Evolutionary conservation across 192 early-diverging fungal species (phyloP), one percentile per base, ranked within the genome.

Genomic region (Linnemannia exigua): DNA sequence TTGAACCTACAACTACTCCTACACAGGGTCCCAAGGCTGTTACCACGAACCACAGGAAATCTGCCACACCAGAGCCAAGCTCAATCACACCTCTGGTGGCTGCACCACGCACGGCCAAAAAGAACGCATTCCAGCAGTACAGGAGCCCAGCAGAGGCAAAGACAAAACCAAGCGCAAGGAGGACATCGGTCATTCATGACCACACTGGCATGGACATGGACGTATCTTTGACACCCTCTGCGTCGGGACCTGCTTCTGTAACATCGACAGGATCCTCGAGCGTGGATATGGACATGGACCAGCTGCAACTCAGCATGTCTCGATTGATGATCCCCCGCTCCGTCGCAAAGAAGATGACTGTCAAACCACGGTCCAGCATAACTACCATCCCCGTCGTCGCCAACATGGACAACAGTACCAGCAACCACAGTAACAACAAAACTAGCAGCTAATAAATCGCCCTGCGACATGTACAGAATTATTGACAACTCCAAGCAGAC

Each of bases 261-360:
- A 51, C 3, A 25, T 54, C 63, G 31, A 31, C 25, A 61, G 67
- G 37, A 67, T 2, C 50, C 33, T 61, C 67, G 36, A 47, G 16
- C 66, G 20, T 75, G 5, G 80, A 81, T 25, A 77, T 77, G 75
- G 81, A 83, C 5, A 83, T 83, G 31, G 81, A 83, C 11, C 71
- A 73, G 44, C 48, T 83, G 9, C 81, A 83, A 28, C 46, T 77
- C 47, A 83, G 76, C 48, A 83, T 83, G 81, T 63, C 76, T 17
- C 69, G 58, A 9, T 38, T 83, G 36, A 83, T 83, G 81, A 35
- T 83, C 36, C 81, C 81, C 4, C 75, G 81, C 15, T 76, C 75
- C 35, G 81, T 83, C 16, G 70, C 76, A 3, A 77, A 74, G 38
- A 83, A 69, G 36, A 77, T 83, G 80, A 12, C 58, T 63, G 7